phyloP scores from a whole-genome alignment of 371 early-diverging fungal species.

The Apophysomyces variabilis region DNA sequence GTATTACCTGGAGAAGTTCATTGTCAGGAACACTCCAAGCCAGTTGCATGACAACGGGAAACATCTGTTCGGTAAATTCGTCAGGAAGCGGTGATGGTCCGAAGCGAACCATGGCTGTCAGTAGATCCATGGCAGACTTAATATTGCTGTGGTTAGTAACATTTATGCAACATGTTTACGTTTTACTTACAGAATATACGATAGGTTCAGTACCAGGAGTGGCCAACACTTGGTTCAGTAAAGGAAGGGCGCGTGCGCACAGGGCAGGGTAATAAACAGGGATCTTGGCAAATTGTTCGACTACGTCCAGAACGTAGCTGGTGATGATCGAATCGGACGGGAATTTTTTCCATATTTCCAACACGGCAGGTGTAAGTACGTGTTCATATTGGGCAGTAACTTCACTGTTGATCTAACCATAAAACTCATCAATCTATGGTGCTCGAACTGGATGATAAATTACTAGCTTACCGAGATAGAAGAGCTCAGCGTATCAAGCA shows the following conservation, averaged over 20 bases:
- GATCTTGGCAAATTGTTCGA: constrained; percentile 79
- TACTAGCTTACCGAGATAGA: constrained; percentile 63
- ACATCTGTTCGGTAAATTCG: constrained; percentile 75
- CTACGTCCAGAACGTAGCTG: constrained; percentile 77
- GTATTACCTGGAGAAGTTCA: constrained; percentile 47
- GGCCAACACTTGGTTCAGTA: constrained; percentile 63
- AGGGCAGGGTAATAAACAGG: constrained; percentile 63
- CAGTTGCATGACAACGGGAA: constrained; percentile 82
- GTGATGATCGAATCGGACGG: constrained; percentile 70
- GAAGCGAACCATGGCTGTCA: constrained; percentile 64
- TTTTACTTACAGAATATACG: constrained; percentile 55
- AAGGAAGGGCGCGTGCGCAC: constrained; percentile 71
- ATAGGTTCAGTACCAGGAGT: constrained; percentile 49
- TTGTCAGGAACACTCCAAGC: constrained; percentile 68
- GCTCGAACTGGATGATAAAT: neutral
- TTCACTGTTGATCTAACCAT: constrained; percentile 62
- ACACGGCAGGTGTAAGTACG: constrained; percentile 70
- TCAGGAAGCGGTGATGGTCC: constrained; percentile 77
- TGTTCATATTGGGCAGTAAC: constrained; percentile 76
- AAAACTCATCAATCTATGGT: neutral
- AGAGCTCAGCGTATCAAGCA: constrained; percentile 78
- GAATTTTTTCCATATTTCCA: constrained; percentile 79
- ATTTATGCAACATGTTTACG: neutral
- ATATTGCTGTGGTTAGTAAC: neutral
- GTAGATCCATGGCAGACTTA: constrained; percentile 76